Evolutionary conservation across 352 stramenopile genomes (phyloP).

Genomic region (Pythium brachiatum): DNA sequence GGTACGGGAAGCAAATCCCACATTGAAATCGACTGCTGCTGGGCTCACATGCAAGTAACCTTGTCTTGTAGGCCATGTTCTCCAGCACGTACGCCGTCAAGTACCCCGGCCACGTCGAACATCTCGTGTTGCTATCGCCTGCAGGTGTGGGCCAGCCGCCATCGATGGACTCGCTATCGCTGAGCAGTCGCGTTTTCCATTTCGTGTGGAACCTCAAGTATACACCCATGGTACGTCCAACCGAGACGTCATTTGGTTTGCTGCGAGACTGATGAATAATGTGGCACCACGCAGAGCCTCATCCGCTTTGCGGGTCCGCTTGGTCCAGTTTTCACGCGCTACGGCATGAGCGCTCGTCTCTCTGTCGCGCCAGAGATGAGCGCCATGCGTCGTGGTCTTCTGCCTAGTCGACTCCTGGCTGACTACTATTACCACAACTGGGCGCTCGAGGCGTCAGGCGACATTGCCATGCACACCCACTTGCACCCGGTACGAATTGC

Average conservation of each 20-base stretch:
- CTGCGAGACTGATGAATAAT: not conserved
- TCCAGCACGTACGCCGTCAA: slow-evolving; percentile 44
- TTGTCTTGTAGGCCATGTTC: slow-evolving; percentile 68
- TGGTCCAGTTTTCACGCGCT: slow-evolving; percentile 38
- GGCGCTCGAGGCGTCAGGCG: slow-evolving; percentile 51
- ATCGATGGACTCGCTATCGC: slow-evolving; percentile 18
- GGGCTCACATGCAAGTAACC: no score
- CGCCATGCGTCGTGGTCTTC: slow-evolving; percentile 39
- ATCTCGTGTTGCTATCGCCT: slow-evolving; percentile 55
- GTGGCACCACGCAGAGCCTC: slow-evolving; percentile 26
- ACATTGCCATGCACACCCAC: slow-evolving; percentile 62
- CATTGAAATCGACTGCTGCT: no score
- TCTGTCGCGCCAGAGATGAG: slow-evolving; percentile 52
- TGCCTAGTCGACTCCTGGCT: slow-evolving; percentile 34
- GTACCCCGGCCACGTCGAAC: slow-evolving; percentile 39
- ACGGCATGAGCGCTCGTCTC: slow-evolving; percentile 37
- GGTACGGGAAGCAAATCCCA: slow-evolving; percentile 29
- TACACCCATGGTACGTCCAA: slow-evolving; percentile 41
- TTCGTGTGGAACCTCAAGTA: slow-evolving; percentile 41
- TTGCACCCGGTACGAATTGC: slow-evolving; percentile 40
- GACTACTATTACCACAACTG: slow-evolving; percentile 76
- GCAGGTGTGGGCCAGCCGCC: slow-evolving; percentile 48
- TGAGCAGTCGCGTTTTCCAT: slow-evolving; percentile 39
- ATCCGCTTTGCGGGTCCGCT: slow-evolving; percentile 48
- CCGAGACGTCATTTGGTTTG: not conserved